Evolutionary conservation across 192 early-diverging fungal species (phyloP).

Genomic region (Backusella australiensis): DNA sequence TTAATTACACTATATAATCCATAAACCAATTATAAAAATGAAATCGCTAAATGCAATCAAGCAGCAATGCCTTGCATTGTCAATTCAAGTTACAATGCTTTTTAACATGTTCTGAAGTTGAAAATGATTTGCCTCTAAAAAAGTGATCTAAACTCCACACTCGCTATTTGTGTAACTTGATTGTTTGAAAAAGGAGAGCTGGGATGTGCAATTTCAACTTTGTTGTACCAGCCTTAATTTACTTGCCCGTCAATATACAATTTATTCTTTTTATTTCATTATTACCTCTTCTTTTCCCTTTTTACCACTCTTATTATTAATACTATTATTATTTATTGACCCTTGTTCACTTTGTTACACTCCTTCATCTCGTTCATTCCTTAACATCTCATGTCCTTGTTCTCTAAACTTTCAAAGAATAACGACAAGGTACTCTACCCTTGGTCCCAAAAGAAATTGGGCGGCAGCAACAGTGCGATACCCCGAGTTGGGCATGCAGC

Average conservation of each 20-base stretch:
- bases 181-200: background rate
- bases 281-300: background rate
- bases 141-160: background rate
- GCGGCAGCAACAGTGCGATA: slow-evolving; percentile 1
- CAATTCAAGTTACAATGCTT: background rate
- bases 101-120: background rate
- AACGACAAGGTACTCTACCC: slow-evolving; percentile 28
- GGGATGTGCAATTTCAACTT: background rate
- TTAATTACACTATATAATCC: no score
- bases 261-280: background rate
- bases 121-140: no score
- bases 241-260: background rate
- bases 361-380: slow-evolving; percentile 4
- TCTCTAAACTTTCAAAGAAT: slow-evolving; percentile 32
- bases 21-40: background rate
- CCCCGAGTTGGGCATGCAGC: slow-evolving; percentile 32
- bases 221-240: background rate
- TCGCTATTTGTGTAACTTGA: background rate
- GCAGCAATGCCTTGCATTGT: background rate
- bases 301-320: background rate
- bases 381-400: slow-evolving; percentile 28
- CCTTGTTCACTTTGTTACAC: background rate
- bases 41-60: background rate
- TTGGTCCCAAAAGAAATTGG: slow-evolving; percentile 33
- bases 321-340: background rate